A percentile compares a stretch with the other conserved stretches of the same genome.
phyloP scores from a whole-genome alignment of 2,329 filamentous ascomycete species.

The Penicillium sp. region DNA sequence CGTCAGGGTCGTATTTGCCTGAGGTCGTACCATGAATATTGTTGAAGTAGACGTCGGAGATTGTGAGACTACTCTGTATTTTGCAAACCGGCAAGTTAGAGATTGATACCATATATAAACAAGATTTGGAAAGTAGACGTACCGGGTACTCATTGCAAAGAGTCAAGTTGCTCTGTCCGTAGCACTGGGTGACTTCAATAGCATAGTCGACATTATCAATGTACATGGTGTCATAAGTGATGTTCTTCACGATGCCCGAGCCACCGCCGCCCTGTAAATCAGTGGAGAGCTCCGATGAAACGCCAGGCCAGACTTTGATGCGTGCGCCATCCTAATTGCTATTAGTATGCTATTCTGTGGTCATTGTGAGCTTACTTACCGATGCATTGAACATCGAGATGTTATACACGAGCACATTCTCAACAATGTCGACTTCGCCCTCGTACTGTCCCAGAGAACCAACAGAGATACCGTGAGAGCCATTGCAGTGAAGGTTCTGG shows the following conservation, averaged over 20 bases:
- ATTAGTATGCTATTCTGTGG: background rate
- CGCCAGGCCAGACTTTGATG: conserved; percentile 72
- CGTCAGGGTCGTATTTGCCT: conserved; percentile 44
- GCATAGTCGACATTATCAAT: conserved; percentile 65
- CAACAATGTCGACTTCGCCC: conserved; percentile 64
- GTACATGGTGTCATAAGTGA: conserved; percentile 65
- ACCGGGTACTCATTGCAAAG: conserved; percentile 62
- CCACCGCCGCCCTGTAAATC: conserved; percentile 68
- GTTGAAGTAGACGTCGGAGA: conserved; percentile 57
- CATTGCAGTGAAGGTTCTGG: conserved; percentile 67
- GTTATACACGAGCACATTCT: conserved; percentile 67
- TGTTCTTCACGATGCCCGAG: conserved; percentile 61
- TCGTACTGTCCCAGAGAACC: conserved; percentile 69
- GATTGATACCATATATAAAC: background rate
- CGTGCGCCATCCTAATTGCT: conserved; percentile 60
- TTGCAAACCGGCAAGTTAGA: background rate
- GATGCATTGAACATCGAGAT: conserved; percentile 58
- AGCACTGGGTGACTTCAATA: conserved; percentile 66
- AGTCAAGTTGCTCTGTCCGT: conserved; percentile 62
- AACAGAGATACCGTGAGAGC: conserved; percentile 72
- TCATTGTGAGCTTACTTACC: conserved; percentile 26
- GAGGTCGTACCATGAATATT: conserved; percentile 59
- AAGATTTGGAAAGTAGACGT: conserved; percentile 3
- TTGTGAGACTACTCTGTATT: conserved; percentile 48
- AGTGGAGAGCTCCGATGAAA: conserved; percentile 55